Conservation (phyloP, 441 rosid genomes). For the Croton laevigatus region DNA sequence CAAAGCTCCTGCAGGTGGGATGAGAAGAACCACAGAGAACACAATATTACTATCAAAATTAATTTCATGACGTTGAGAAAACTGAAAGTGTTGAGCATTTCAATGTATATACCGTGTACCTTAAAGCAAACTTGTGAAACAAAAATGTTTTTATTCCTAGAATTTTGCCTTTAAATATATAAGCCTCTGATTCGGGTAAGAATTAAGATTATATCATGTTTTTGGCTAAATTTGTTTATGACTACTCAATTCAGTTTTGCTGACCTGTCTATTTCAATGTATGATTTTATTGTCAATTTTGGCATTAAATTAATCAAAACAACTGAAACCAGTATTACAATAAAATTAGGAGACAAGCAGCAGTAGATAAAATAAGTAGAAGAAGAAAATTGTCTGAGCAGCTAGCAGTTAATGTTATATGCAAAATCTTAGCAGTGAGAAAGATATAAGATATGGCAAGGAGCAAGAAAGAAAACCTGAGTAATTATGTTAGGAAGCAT, state of each 20-base stretch:
- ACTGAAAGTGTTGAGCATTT: neutral
- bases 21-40: neutral
- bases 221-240: neutral
- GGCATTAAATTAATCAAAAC: neutral
- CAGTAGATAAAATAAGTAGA: constrained; percentile 12
- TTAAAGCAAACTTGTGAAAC: neutral
- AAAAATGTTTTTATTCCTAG: neutral
- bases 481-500: constrained; percentile 96
- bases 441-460: neutral
- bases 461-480: constrained; percentile 54
- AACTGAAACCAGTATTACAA: neutral
- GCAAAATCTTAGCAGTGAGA: constrained; percentile 6
- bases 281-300: neutral
- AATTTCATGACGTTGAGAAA: neutral
- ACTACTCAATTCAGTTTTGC: neutral
- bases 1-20: neutral
- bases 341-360: neutral
- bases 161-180: neutral
- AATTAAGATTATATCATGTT: neutral
- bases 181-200: neutral
- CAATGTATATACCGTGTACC: neutral
- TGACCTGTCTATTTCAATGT: constrained; percentile 3
- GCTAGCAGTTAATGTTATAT: neutral
- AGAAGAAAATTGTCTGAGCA: neutral
- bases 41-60: neutral